Evolutionary conservation across 129 eudicot species (phyloP).

Genomic region (Escallonia rubra): DNA sequence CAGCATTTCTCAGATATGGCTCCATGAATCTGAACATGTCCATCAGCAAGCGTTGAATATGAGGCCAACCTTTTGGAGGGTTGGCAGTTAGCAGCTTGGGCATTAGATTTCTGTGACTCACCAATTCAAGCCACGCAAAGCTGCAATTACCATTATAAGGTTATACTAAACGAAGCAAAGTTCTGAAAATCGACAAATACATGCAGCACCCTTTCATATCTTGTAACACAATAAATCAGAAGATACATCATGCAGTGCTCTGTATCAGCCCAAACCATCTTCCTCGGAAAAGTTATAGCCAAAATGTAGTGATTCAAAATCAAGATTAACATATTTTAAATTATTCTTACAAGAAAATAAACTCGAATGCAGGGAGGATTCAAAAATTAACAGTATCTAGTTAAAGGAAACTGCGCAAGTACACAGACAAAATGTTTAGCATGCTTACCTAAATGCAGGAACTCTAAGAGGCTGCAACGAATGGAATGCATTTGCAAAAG

Average conservation of each 20-base stretch:
- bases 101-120: conserved; percentile 95
- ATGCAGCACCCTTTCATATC: background rate
- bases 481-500: conserved; percentile 91
- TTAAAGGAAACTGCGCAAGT: no score
- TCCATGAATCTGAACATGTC: conserved; percentile 93
- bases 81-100: conserved; percentile 84
- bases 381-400: no score
- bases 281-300: background rate
- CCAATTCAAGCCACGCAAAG: conserved; percentile 97
- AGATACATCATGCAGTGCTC: no score
- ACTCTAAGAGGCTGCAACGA: conserved; percentile 84
- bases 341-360: no score
- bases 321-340: no score
- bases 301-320: no score
- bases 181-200: background rate
- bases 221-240: no score
- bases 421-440: background rate
- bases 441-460: conserved; percentile 85
- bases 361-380: no score
- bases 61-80: conserved; percentile 94
- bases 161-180: background rate
- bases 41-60: conserved; percentile 76
- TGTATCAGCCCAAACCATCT: background rate
- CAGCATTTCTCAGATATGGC: conserved; percentile 92
- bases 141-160: conserved; percentile 13